A percentile compares a stretch with the other conserved stretches of the same genome.
These are phyloP conservation scores for Fragaria nilgerrensis DNA, from an alignment of 306 rosid species.

Conservation along the genomic window DNA sequence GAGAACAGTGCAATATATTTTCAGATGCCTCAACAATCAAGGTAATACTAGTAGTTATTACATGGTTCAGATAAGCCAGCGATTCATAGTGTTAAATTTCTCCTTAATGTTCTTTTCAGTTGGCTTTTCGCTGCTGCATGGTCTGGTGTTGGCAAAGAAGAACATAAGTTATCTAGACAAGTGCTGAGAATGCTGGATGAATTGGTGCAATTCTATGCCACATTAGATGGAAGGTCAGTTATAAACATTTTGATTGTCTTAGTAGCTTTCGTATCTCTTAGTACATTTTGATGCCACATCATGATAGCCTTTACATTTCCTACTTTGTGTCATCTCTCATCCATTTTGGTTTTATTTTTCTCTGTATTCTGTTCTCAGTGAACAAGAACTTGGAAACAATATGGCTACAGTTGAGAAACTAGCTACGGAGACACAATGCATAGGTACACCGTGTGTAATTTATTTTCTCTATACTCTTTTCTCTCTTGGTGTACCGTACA, in stretches of 20 bases:
- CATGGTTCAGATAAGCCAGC: background rate
- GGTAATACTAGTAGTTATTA: slow-evolving; percentile 15
- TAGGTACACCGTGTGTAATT: too few relatives aligned
- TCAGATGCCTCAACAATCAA: slow-evolving; percentile 15
- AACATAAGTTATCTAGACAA: slow-evolving; percentile 6
- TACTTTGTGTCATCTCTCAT: background rate
- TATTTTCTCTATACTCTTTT: too few relatives aligned
- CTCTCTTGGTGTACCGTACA: too few relatives aligned
- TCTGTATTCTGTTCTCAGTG: background rate
- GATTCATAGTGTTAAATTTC: background rate
- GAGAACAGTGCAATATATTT: background rate
- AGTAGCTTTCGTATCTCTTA: background rate
- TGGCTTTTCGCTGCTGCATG: background rate
- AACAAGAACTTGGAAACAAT: background rate
- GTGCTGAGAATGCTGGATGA: slow-evolving; percentile 21
- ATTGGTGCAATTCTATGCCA: slow-evolving; percentile 26
- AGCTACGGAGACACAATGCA: too few relatives aligned
- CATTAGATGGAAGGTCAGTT: slow-evolving; percentile 26
- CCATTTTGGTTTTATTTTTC: too few relatives aligned
- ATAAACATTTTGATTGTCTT: background rate
- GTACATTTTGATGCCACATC: too few relatives aligned
- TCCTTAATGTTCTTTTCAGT: background rate
- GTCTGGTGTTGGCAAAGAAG: background rate
- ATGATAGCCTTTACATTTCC: background rate
- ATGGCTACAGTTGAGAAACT: background rate